phyloP scores from a whole-genome alignment of 1,139 yeast genomes.

The Suhomyces anneliseae region DNA sequence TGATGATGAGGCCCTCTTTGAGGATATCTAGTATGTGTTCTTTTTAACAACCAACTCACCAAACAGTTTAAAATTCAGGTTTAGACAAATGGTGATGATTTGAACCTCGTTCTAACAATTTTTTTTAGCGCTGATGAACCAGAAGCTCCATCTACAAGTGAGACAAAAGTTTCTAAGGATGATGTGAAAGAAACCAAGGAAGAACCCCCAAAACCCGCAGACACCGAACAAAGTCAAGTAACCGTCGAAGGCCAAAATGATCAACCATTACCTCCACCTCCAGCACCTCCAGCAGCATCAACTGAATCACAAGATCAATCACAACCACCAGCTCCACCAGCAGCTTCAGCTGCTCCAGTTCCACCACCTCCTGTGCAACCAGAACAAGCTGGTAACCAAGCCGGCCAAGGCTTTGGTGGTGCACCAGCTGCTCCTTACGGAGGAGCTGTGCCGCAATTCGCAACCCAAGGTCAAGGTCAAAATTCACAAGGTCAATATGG shows the following conservation, averaged over 20 bases:
- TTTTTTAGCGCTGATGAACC: slow-evolving; percentile 17
- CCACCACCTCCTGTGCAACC: not conserved
- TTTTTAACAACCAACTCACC: no score
- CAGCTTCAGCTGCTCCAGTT: not conserved
- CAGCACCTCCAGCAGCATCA: not conserved
- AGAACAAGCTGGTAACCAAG: not conserved
- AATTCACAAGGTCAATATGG: not conserved
- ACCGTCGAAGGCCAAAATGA: slow-evolving; percentile 6
- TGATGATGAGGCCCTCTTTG: slow-evolving; percentile 85
- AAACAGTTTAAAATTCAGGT: no score
- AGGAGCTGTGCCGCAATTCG: slow-evolving; percentile 3
- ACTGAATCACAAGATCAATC: not conserved
- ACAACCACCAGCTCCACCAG: not conserved
- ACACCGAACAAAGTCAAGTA: slow-evolving; percentile 1
- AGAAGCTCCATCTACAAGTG: slow-evolving; percentile 8
- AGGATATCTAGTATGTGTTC: slow-evolving; percentile 59
- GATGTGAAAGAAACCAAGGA: not conserved
- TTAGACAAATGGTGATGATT: not conserved
- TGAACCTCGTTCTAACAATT: slow-evolving; percentile 9
- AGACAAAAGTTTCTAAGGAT: slow-evolving; percentile 2
- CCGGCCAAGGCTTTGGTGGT: no score
- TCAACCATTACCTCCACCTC: slow-evolving; percentile 3
- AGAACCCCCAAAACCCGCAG: slow-evolving; percentile 6
- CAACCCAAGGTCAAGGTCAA: slow-evolving; percentile 1
- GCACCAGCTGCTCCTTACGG: not conserved